Percentiles rank a stretch among this genome's conserved stretches.
Evolutionary conservation across 108 stramenopile species (phyloP).

Genomic region (Cyclostephanos tholiformis): DNA sequence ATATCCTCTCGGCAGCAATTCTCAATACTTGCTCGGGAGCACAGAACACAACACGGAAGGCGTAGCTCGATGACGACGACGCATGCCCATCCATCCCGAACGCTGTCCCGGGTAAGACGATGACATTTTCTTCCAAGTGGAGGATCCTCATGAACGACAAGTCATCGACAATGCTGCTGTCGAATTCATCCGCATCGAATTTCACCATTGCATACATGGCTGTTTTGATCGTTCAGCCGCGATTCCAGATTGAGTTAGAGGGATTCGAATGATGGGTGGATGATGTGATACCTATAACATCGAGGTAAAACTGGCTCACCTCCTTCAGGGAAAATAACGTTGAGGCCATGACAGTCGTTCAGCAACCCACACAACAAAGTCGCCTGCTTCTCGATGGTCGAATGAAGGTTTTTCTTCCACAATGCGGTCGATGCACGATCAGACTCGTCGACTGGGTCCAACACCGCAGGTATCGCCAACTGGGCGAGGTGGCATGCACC

Average conservation of each 20-base stretch:
- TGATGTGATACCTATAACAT: background rate
- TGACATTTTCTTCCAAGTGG: slow-evolving; percentile 89
- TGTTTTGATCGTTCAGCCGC: background rate
- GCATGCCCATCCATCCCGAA: slow-evolving; percentile 61
- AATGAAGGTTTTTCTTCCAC: slow-evolving; percentile 70
- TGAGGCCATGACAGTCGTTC: slow-evolving; percentile 65
- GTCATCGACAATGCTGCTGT: slow-evolving; percentile 62
- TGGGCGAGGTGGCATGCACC: slow-evolving; percentile 87
- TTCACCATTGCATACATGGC: slow-evolving; percentile 92
- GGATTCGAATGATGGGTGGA: background rate
- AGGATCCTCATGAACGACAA: slow-evolving; percentile 73
- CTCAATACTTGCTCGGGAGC: slow-evolving; percentile 61
- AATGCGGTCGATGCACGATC: slow-evolving; percentile 41
- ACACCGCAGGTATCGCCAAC: slow-evolving; percentile 71
- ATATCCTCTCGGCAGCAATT: slow-evolving; percentile 64
- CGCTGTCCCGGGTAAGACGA: slow-evolving; percentile 89
- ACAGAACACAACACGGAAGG: slow-evolving; percentile 86
- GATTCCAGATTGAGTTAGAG: background rate
- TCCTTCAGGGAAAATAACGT: slow-evolving; percentile 70
- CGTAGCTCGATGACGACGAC: slow-evolving; percentile 12
- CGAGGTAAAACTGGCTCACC: background rate
- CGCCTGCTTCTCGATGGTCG: slow-evolving; percentile 68
- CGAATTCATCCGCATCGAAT: slow-evolving; percentile 56
- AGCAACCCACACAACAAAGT: slow-evolving; percentile 54
- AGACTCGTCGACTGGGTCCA: slow-evolving; percentile 49